Percentiles rank a stretch among this genome's conserved stretches.
These are phyloP conservation scores for Trypanosoma caninum DNA, from an alignment of 208 protist species.

Conservation along the genomic window DNA sequence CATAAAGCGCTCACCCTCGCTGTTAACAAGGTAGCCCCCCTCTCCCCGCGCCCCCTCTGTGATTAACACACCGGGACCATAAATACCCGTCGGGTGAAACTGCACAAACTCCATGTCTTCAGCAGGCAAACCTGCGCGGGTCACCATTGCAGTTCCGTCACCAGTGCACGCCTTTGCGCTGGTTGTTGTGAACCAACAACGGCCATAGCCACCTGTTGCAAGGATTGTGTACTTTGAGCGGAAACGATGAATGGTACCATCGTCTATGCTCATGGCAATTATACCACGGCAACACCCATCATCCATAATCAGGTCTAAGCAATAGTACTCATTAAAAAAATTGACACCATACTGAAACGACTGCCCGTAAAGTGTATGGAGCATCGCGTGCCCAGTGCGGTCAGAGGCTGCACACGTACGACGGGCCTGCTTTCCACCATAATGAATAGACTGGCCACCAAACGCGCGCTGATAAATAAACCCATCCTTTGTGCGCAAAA, in stretches of 20 bases:
- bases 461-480: conserved; percentile 99
- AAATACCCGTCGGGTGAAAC: conserved; percentile 99
- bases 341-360: conserved; percentile 95
- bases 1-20: conserved; percentile 98
- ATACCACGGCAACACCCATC: conserved; percentile 95
- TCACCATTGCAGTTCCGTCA: conserved; percentile 98
- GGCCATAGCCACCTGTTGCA: conserved; percentile 97
- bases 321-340: conserved; percentile 99
- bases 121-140: conserved; percentile 96
- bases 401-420: conserved; percentile 97
- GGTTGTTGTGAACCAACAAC: conserved; percentile 97
- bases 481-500: conserved; percentile 97
- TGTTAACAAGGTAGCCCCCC: conserved; percentile 98
- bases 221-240: conserved; percentile 95
- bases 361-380: conserved; percentile 99
- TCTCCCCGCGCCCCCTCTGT: conserved; percentile 97
- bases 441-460: conserved; percentile 98
- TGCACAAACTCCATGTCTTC: conserved; percentile 99
- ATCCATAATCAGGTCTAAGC: conserved; percentile 99
- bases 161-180: conserved; percentile 99
- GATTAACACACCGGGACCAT: conserved; percentile 98
- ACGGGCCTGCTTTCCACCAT: conserved; percentile 96
- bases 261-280: conserved; percentile 96
- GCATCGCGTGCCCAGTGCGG: conserved; percentile 98
- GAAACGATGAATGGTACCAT: conserved; percentile 98